phyloP scores from a whole-genome alignment of 768 basidiomycete genomes.

The Trametes maxima region DNA sequence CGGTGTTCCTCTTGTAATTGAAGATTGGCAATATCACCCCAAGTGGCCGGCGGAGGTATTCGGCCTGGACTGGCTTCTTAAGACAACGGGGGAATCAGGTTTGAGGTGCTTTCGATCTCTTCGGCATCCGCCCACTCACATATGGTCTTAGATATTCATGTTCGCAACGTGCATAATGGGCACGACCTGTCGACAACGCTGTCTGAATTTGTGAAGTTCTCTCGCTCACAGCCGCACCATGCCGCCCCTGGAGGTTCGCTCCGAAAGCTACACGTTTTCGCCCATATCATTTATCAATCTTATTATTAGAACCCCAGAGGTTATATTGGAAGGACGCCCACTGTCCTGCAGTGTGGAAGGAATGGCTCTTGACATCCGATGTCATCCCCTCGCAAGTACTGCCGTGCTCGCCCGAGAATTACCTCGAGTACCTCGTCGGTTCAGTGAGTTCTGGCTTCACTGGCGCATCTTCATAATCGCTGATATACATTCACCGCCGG shows the following conservation, averaged over 20 bases:
- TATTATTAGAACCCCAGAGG: conserved; percentile 54
- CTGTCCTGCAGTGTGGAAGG: conserved; percentile 66
- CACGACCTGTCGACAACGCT: conserved; percentile 55
- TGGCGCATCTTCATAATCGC: neutral
- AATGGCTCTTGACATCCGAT: conserved; percentile 53
- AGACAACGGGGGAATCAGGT: conserved; percentile 32
- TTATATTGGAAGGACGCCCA: conserved; percentile 79
- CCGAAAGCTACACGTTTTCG: neutral
- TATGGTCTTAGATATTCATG: conserved; percentile 65
- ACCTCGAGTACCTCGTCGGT: conserved; percentile 57
- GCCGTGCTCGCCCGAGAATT: conserved; percentile 55
- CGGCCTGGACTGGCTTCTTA: conserved; percentile 53
- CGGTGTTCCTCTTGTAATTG: conserved; percentile 66
- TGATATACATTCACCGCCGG: neutral
- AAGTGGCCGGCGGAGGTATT: conserved; percentile 61
- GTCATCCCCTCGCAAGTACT: conserved; percentile 56
- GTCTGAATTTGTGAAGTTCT: conserved; percentile 52
- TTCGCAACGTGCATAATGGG: conserved; percentile 64
- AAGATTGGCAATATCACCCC: conserved; percentile 55
- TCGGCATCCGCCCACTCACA: too few species aligned
- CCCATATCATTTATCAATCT: neutral
- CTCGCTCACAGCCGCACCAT: conserved; percentile 20
- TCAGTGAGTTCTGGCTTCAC: conserved; percentile 41
- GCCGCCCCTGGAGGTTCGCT: conserved; percentile 18
- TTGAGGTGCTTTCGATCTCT: too few species aligned